Base-by-base conservation (phyloP, 768 basidiomycete species). In the Pleurotus citrinopileatus region DNA sequence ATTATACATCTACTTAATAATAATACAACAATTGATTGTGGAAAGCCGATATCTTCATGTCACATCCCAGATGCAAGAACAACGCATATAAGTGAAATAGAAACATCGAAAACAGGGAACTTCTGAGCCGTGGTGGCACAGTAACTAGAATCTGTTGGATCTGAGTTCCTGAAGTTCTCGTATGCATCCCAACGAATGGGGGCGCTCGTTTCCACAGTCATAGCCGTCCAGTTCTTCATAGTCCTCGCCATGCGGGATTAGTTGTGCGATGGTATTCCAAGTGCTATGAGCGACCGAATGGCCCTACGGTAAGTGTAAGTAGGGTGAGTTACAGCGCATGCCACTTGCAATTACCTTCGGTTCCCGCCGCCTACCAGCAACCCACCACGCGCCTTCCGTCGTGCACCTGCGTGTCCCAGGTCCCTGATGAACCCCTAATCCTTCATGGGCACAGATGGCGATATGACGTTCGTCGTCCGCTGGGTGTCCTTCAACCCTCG, bases 341-440 rank as follows among this genome's bases (percentile, higher is more conserved):
- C 8, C 6, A 17, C 15, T 6, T 40, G 38, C 7, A 40, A 6
- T 40, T n/a, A 40, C 38, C 17, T 40, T 40, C 38, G 17, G 42
- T 23, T 44, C 22, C 15, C 13, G 15, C 42, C 25, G 26, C 26
- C 26, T 28, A 17, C 45, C 28, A 15, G 28, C 20, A 12, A 47
- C n/a, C 48, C 48, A 51, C 48, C 48, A 51, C 12, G 48, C 48
- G 10, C 48, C 48, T 25, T 51, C 48, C 13, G 20, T 44, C 23
- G 43, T 22, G 10, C 43, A 22, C 12, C 22, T 44, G 4, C 9
- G 43, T 17, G 17, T 9, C 4, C 19, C 43, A 12, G 19, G 1
- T 25, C 43, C 25, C 10, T 8, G 38, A 23, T 26, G 43, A 22
- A 27, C 8, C 10, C 19, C 19, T 20, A 17, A 17, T 22, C 9